Conservation (phyloP, 2,329 filamentous ascomycete species). For the Lizonia empirigonia region DNA sequence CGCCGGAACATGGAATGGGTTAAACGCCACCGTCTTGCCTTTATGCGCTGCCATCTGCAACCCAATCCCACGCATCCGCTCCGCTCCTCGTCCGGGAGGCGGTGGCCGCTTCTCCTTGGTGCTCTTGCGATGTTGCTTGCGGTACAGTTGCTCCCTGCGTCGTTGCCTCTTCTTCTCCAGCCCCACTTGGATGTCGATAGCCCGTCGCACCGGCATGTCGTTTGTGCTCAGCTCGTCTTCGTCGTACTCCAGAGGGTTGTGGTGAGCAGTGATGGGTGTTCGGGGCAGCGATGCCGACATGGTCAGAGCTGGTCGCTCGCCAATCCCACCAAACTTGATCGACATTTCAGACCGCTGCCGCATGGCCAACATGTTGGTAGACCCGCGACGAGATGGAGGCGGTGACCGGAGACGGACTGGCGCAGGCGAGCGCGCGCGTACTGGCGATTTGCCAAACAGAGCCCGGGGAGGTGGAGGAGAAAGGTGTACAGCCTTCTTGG, state of each 20-base stretch:
- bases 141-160: slow-evolving; percentile 88
- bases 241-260: slow-evolving; percentile 44
- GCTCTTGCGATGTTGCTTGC: slow-evolving; percentile 85
- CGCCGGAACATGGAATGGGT: slow-evolving; percentile 33
- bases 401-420: slow-evolving; percentile 64
- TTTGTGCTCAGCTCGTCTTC: slow-evolving; percentile 49
- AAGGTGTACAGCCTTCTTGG: slow-evolving; percentile 23
- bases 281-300: slow-evolving; percentile 88
- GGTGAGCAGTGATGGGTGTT: slow-evolving; percentile 61
- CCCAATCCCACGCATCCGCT: slow-evolving; percentile 92
- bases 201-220: slow-evolving; percentile 76
- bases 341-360: slow-evolving; percentile 48
- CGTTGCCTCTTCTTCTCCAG: slow-evolving; percentile 93
- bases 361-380: slow-evolving; percentile 38
- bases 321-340: slow-evolving; percentile 59
- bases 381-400: slow-evolving; percentile 62
- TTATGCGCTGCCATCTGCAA: slow-evolving; percentile 80
- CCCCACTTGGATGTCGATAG: slow-evolving; percentile 91
- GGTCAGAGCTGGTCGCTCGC: slow-evolving; percentile 69
- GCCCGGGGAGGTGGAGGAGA: slow-evolving; percentile 56
- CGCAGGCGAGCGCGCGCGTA: slow-evolving; percentile 57
- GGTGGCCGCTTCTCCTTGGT: slow-evolving; percentile 70
- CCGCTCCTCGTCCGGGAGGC: slow-evolving; percentile 82
- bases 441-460: slow-evolving; percentile 73
- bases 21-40: slow-evolving; percentile 38